A percentile compares a stretch with the other conserved stretches of the same genome.
Evolutionary conservation across 2,329 filamentous ascomycete genomes (phyloP).

Genomic region (Alternaria consortialis): DNA sequence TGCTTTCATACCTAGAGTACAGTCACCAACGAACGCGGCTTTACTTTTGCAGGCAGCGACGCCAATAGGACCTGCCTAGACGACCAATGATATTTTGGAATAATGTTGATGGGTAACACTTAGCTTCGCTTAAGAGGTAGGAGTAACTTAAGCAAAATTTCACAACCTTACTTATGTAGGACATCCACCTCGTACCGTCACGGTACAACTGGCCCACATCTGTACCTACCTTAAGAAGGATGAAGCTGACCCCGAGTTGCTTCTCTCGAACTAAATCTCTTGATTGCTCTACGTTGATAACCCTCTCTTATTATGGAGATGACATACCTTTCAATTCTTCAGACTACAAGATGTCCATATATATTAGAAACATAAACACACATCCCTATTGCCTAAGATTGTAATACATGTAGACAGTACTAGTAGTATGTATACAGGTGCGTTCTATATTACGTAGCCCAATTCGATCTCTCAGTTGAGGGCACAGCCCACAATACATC

Average conservation of each 20-base stretch:
- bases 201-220: too few relatives aligned
- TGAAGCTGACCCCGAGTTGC: background rate
- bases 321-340: too few relatives aligned
- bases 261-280: background rate
- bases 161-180: background rate
- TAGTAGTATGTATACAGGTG: background rate
- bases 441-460: background rate
- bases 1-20: background rate
- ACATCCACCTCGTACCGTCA: background rate
- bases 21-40: background rate
- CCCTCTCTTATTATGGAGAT: background rate
- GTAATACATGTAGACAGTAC: background rate
- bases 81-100: background rate
- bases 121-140: background rate
- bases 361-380: background rate
- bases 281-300: background rate
- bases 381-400: background rate
- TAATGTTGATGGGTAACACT: background rate
- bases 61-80: background rate
- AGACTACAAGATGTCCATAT: background rate
- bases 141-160: constrained; percentile 4
- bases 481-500: background rate
- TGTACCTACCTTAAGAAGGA: background rate
- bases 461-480: background rate
- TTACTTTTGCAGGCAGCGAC: background rate